phyloP scores from a whole-genome alignment of 805 yeast genomes.

The Schwanniomyces yamadae region DNA sequence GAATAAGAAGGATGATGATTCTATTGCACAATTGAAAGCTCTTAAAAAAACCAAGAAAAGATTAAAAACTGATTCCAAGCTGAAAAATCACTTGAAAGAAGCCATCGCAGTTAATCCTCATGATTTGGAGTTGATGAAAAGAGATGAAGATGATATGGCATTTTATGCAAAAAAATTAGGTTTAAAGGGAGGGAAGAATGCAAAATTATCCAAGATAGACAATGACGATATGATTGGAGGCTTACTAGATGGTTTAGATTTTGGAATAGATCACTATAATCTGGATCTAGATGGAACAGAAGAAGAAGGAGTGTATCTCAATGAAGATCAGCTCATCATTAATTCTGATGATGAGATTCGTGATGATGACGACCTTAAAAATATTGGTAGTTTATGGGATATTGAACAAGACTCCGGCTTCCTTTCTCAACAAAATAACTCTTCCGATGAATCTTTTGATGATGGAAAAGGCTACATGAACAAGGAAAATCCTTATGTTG shows the following conservation, averaged over 20 bases:
- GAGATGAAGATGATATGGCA: constrained; percentile 76
- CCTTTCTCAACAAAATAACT: constrained; percentile 15
- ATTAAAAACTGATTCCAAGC: constrained; percentile 5
- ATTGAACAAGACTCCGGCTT: constrained; percentile 2
- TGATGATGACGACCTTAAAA: constrained; percentile 18
- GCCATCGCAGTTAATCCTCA: constrained; percentile 27
- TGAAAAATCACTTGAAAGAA: constrained; percentile 5
- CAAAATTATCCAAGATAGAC: constrained; percentile 46
- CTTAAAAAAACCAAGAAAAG: constrained; percentile 15
- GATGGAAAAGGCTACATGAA: constrained; percentile 7
- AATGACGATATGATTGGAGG: constrained; percentile 82
- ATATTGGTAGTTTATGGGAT: constrained; percentile 7
- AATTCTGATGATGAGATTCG: constrained; percentile 14
- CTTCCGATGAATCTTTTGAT: constrained; percentile 18
- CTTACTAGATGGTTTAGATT: constrained; percentile 72
- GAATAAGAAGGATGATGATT: constrained; percentile 18
- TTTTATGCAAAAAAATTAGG: constrained; percentile 85
- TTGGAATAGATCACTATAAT: constrained; percentile 44
- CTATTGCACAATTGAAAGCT: constrained; percentile 25
- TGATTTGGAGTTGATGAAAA: constrained; percentile 47
- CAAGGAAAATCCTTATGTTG: constrained; percentile 74
- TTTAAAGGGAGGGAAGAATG: constrained; percentile 51
- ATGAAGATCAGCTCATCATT: constrained; percentile 15
- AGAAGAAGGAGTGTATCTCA: constrained; percentile 10
- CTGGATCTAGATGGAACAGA: constrained; percentile 13